Evolutionary conservation across 345 rosid species (phyloP).

Genomic region (Eucalyptus marginata): DNA sequence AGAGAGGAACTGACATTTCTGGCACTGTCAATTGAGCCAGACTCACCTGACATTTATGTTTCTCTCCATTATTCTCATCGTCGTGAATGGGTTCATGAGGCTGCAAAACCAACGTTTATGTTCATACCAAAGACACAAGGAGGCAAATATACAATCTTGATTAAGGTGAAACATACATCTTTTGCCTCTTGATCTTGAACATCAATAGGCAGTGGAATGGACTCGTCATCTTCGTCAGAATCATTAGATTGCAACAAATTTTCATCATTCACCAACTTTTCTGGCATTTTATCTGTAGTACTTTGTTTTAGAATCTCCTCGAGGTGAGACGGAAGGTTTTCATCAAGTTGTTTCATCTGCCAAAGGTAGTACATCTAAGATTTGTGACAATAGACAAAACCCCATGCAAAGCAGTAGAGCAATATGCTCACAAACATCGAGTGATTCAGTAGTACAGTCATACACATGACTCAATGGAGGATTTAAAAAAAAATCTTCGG

Average conservation of each 20-base stretch:
- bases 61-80: conserved; percentile 10
- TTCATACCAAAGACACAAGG: not conserved
- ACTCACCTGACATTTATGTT: conserved; percentile 43
- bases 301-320: conserved; percentile 40
- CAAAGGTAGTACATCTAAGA: not conserved
- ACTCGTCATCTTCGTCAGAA: not conserved
- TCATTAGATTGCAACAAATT: conserved; percentile 13
- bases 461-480: not conserved
- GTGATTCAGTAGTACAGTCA: not conserved
- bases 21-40: not conserved
- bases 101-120: not conserved
- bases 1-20: not conserved
- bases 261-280: conserved; percentile 5
- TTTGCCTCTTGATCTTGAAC: conserved; percentile 3
- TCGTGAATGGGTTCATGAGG: not conserved
- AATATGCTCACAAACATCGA: not conserved
- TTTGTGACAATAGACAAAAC: not conserved
- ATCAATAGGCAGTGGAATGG: not conserved
- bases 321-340: conserved; percentile 44
- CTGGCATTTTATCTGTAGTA: conserved; percentile 1
- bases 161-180: conserved; percentile 4
- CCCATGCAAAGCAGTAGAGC: not conserved
- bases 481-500: not conserved
- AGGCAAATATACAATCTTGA: not conserved
- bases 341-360: conserved; percentile 67